Evolutionary conservation across 164 flowering plant genomes (phyloP).

Genomic region (Taxillus chinensis): DNA sequence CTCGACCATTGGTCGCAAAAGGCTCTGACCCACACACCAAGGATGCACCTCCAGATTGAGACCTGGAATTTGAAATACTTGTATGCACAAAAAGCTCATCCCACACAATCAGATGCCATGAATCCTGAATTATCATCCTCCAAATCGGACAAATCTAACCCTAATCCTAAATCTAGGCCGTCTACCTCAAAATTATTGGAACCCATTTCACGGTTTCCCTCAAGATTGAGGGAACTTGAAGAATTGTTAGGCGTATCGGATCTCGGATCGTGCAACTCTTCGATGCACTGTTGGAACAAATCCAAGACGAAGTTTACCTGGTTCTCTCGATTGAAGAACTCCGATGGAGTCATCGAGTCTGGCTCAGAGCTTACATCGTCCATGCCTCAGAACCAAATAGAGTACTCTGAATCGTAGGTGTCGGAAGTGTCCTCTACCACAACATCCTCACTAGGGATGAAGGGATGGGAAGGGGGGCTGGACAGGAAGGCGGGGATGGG

Average conservation of each 20-base stretch:
- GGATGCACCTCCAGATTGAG: slow-evolving; percentile 17
- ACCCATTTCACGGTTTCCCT: slow-evolving; percentile 23
- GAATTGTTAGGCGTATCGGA: too few species aligned
- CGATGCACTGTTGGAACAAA: slow-evolving; percentile 47
- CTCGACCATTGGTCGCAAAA: slow-evolving; percentile 11
- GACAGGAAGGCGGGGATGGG: too few species aligned
- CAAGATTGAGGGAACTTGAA: slow-evolving; percentile 30
- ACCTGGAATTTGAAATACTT: slow-evolving; percentile 17
- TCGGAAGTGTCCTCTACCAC: slow-evolving; percentile 2
- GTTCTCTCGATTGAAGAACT: slow-evolving; percentile 28
- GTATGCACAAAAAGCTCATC: slow-evolving; percentile 30
- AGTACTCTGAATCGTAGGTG: neutral
- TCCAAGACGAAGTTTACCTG: slow-evolving; percentile 57
- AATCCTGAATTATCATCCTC: slow-evolving; percentile 22
- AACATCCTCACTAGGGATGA: too few species aligned
- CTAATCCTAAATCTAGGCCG: slow-evolving; percentile 33
- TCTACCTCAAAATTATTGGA: slow-evolving; percentile 21
- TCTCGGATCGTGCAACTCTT: slow-evolving; percentile 23
- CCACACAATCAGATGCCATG: slow-evolving; percentile 22
- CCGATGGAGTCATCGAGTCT: slow-evolving; percentile 20
- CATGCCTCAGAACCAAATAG: neutral
- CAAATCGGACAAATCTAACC: slow-evolving; percentile 22
- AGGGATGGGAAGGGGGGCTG: too few species aligned
- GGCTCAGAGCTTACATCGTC: slow-evolving; percentile 16
- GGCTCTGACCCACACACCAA: slow-evolving; percentile 1